Evolutionary conservation across 73 alveolate genomes (phyloP).

Genomic region (Paramecium tetraurelia): DNA sequence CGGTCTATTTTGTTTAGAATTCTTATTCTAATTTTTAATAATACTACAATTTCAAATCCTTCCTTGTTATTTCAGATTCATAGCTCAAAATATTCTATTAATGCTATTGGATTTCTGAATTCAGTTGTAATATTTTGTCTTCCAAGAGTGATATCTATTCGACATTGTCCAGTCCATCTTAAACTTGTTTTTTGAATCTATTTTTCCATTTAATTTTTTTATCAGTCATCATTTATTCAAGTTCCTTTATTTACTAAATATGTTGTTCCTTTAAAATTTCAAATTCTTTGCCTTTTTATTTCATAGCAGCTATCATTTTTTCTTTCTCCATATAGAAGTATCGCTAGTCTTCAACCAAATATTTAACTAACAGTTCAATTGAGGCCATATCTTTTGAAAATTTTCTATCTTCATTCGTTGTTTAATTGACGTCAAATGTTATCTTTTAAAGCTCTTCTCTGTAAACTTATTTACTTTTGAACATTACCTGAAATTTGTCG

Average conservation of each 20-base stretch:
- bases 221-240: neutral
- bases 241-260: neutral
- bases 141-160: neutral
- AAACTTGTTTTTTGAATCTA: neutral
- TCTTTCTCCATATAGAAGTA: neutral
- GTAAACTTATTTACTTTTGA: neutral
- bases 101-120: neutral
- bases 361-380: neutral
- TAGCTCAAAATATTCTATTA: neutral
- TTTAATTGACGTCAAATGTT: neutral
- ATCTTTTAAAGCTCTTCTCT: neutral
- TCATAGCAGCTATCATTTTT: neutral
- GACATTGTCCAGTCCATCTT: neutral
- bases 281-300: neutral
- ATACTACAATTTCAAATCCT: neutral
- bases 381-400: conserved; percentile 24
- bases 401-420: conserved; percentile 14
- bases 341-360: neutral
- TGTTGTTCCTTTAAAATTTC: neutral
- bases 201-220: neutral
- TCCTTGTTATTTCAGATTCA: neutral
- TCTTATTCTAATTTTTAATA: neutral
- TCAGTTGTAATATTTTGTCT: neutral
- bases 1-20: neutral
- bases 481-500: conserved; percentile 2